Evolutionary conservation across 2,329 filamentous ascomycete species (phyloP).

Genomic region (Phoma sp.): DNA sequence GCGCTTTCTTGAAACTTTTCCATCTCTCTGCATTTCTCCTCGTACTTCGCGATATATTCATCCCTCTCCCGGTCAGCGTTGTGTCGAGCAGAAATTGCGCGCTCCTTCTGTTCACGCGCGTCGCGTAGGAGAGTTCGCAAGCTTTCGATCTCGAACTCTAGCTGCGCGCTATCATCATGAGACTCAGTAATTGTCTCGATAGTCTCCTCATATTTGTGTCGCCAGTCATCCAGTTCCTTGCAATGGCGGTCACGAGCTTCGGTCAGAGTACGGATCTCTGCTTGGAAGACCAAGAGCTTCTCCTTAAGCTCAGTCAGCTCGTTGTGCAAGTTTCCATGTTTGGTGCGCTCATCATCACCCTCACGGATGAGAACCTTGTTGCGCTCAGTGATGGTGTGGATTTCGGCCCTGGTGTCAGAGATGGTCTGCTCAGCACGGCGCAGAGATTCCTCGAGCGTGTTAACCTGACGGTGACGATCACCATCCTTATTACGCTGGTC

Average conservation of each 20-base stretch:
- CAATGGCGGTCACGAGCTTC: slow-evolving; percentile 29
- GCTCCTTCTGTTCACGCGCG: slow-evolving; percentile 35
- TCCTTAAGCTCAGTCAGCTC: slow-evolving; percentile 26
- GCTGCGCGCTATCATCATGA: slow-evolving; percentile 27
- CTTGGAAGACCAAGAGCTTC: slow-evolving; percentile 26
- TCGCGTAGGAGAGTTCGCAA: slow-evolving; percentile 30
- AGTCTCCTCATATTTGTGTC: slow-evolving; percentile 34
- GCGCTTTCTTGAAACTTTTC: slow-evolving; percentile 31
- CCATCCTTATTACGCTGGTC: slow-evolving; percentile 27
- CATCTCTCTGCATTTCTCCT: slow-evolving; percentile 36
- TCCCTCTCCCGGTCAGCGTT: slow-evolving; percentile 35
- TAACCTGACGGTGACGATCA: slow-evolving; percentile 28
- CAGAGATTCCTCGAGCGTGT: slow-evolving; percentile 29
- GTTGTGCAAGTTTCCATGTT: slow-evolving; percentile 21
- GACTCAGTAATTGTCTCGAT: slow-evolving; percentile 33
- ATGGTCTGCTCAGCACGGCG: slow-evolving; percentile 27
- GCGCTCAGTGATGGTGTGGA: slow-evolving; percentile 27
- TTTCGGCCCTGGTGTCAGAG: slow-evolving; percentile 22
- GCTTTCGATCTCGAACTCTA: slow-evolving; percentile 35
- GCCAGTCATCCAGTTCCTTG: slow-evolving; percentile 30
- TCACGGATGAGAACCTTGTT: slow-evolving; percentile 28
- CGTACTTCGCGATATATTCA: slow-evolving; percentile 30
- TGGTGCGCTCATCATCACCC: slow-evolving; percentile 25
- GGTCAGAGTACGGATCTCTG: slow-evolving; percentile 30
- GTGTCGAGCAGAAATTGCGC: slow-evolving; percentile 29